Conservation (phyloP, 139 green algal genomes). For the Edaphochlamys debaryana region DNA sequence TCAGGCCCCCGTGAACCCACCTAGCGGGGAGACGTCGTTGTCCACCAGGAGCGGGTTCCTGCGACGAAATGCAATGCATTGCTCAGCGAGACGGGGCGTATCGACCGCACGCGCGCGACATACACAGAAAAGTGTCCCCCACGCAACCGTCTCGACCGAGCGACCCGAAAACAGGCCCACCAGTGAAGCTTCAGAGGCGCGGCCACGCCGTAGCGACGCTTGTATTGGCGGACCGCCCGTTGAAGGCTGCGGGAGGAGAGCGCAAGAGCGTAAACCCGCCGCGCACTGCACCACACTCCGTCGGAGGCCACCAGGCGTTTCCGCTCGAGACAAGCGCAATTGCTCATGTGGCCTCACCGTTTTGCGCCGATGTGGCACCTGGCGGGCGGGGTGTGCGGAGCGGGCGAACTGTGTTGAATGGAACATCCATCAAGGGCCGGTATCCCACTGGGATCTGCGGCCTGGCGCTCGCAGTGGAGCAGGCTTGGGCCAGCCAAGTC, state of each 20-base stretch:
- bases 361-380: conserved; percentile 24
- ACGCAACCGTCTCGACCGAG: no score
- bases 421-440: background rate
- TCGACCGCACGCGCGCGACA: no score
- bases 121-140: no score
- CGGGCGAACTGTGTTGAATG: background rate
- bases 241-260: no score
- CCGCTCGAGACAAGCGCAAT: no score
- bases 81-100: no score
- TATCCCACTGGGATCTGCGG: background rate
- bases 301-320: no score
- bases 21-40: background rate
- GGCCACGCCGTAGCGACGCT: conserved; percentile 6
- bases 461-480: background rate
- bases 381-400: background rate
- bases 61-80: background rate
- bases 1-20: background rate
- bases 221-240: conserved; percentile 20
- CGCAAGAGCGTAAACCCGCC: no score
- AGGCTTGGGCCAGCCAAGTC: background rate
- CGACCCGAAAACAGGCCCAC: no score
- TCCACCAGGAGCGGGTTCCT: conserved; percentile 27
- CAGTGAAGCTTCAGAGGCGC: conserved; percentile 15
- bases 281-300: no score
- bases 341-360: no score